phyloP scores from a whole-genome alignment of 768 basidiomycete species.

The Termitomyces sp. region DNA sequence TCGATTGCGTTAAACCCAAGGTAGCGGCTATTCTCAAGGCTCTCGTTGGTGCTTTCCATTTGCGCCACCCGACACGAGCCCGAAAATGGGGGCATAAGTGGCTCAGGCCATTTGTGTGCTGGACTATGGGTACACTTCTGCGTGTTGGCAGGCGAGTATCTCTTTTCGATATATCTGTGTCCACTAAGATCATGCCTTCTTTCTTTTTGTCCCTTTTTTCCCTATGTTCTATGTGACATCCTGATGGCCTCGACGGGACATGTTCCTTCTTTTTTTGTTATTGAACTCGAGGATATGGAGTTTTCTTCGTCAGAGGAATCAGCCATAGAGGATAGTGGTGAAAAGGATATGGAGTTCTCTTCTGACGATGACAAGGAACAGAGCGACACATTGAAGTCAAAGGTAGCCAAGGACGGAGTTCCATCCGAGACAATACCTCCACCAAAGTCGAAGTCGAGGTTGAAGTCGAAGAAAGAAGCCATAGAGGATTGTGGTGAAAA shows the following conservation, averaged over 20 bases:
- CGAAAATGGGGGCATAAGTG: constrained; percentile 8
- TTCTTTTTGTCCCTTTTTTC: not conserved
- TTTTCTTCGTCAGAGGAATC: constrained; percentile 1
- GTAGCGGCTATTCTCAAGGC: constrained; percentile 4
- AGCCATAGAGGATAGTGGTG: not conserved
- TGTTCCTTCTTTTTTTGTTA: too few species aligned
- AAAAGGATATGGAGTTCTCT: constrained; percentile 8
- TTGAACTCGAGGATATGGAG: constrained; percentile 1
- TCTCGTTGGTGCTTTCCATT: constrained; percentile 1
- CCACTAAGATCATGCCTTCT: not conserved
- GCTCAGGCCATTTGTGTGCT: constrained; percentile 5
- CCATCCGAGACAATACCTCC: not conserved
- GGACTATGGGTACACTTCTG: constrained; percentile 4
- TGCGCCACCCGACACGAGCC: constrained; percentile 3
- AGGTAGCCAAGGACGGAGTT: not conserved
- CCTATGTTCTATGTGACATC: not conserved
- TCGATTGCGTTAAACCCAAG: not conserved
- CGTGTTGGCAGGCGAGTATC: not conserved
- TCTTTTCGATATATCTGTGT: not conserved
- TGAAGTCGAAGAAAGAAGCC: not conserved
- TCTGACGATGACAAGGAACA: not conserved
- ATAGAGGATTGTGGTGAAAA: not conserved
- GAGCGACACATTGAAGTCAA: not conserved
- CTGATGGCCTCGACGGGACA: too few species aligned
- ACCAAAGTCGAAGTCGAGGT: not conserved